Conservation (phyloP, 148 eudicot species). For the Vaccinium corymbosum region DNA sequence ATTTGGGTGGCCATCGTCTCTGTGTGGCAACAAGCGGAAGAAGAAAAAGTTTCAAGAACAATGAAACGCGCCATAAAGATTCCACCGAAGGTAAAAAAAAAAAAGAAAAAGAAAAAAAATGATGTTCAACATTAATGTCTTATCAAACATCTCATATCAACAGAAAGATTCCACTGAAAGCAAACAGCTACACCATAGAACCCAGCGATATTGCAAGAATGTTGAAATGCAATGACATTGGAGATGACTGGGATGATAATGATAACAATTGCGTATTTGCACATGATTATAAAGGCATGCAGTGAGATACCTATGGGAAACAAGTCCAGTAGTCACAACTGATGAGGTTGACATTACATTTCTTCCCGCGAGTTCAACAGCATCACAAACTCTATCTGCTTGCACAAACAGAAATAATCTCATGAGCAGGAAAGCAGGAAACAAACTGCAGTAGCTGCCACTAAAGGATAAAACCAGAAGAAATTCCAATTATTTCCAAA, state of each 20-base stretch:
- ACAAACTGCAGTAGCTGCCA: background rate
- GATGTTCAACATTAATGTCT: background rate
- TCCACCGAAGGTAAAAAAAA: no score
- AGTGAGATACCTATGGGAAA: constrained; percentile 43
- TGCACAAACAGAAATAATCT: constrained; percentile 1
- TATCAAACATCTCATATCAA: background rate
- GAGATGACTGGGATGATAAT: background rate
- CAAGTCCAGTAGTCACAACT: constrained; percentile 62
- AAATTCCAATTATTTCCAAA: no score
- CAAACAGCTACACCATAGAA: background rate
- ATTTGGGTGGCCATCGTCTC: background rate
- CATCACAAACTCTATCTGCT: constrained; percentile 73
- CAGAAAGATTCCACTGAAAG: background rate
- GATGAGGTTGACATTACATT: constrained; percentile 73
- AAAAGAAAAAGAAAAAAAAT: background rate
- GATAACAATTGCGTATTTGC: background rate
- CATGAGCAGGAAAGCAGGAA: constrained; percentile 4
- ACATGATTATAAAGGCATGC: background rate
- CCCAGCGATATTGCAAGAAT: background rate
- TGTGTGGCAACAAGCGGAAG: background rate
- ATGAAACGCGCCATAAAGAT: background rate
- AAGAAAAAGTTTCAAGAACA: background rate
- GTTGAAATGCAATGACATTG: background rate
- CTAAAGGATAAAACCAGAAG: no score
- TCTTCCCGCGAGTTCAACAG: constrained; percentile 75